Evolutionary conservation across 305 asterid genomes (phyloP).

Genomic region (Salvia sclarea): DNA sequence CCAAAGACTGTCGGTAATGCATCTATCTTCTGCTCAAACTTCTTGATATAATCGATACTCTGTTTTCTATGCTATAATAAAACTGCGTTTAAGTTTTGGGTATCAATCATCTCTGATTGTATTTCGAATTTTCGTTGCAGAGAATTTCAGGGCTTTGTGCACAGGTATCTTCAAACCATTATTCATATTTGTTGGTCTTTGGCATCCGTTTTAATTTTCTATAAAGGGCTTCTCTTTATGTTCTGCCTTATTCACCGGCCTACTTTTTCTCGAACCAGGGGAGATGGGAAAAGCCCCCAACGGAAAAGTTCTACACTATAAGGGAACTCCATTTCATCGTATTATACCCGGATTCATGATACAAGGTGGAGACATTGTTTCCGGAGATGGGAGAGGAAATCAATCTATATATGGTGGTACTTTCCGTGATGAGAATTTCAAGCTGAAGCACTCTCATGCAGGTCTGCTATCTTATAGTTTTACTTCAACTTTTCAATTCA

Average conservation of each 20-base stretch:
- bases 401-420: constrained; percentile 82
- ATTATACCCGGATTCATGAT: constrained; percentile 97
- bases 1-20: constrained; percentile 90
- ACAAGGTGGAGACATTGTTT: constrained; percentile 92
- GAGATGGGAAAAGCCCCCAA: constrained; percentile 79
- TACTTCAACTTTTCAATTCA: background rate
- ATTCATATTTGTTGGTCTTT: constrained; percentile 34
- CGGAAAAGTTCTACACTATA: constrained; percentile 74
- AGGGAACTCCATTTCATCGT: constrained; percentile 92
- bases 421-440: constrained; percentile 86
- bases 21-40: constrained; percentile 21
- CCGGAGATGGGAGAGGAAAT: constrained; percentile 83
- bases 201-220: constrained; percentile 13
- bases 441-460: constrained; percentile 81
- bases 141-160: constrained; percentile 93
- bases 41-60: constrained; percentile 4
- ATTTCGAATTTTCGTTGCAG: constrained; percentile 50
- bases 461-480: constrained; percentile 41
- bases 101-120: constrained; percentile 15
- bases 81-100: background rate
- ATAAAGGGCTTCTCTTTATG: background rate
- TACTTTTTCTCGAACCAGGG: constrained; percentile 51
- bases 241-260: constrained; percentile 16
- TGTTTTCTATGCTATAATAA: background rate
- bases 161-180: constrained; percentile 59